These are phyloP conservation scores for Populus euphratica DNA, from an alignment of 345 rosid species.

Conservation along the genomic window DNA sequence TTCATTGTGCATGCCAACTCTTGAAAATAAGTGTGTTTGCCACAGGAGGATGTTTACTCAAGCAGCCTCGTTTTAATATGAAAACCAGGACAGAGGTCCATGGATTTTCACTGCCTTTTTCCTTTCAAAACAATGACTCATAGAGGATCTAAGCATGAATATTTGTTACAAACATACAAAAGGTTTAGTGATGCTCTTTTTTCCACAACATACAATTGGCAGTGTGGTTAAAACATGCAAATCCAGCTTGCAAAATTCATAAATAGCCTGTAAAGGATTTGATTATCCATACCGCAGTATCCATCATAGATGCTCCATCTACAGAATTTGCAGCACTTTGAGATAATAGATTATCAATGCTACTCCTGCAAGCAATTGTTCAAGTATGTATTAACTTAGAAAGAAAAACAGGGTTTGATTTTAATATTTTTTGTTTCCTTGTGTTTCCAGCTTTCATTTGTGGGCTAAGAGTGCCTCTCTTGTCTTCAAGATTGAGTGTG, in stretches of 20 bases:
- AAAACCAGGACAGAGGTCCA: background rate
- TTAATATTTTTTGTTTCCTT: too few relatives aligned
- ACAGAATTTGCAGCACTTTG: conserved; percentile 37
- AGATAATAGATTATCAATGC: conserved; percentile 36
- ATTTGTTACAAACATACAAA: too few relatives aligned
- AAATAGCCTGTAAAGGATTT: conserved; percentile 7
- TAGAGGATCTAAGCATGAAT: too few relatives aligned
- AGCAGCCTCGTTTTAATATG: background rate
- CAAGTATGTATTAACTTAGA: too few relatives aligned
- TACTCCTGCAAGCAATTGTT: conserved; percentile 34
- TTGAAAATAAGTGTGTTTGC: background rate
- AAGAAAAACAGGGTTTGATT: too few relatives aligned
- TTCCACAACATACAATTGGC: background rate
- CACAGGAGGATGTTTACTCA: background rate
- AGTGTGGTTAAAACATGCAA: background rate
- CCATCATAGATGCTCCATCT: conserved; percentile 51
- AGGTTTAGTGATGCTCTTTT: background rate
- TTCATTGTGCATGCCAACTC: background rate
- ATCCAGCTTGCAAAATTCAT: background rate
- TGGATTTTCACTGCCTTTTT: too few relatives aligned
- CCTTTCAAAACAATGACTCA: too few relatives aligned
- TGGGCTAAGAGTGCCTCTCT: too few relatives aligned
- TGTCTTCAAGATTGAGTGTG: too few relatives aligned
- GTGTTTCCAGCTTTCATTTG: too few relatives aligned
- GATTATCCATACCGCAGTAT: conserved; percentile 49